A percentile compares a stretch with the other conserved stretches of the same genome.
Evolutionary conservation across 805 yeast genomes (phyloP).

Genomic region (Myxozyma vanderwaltii): DNA sequence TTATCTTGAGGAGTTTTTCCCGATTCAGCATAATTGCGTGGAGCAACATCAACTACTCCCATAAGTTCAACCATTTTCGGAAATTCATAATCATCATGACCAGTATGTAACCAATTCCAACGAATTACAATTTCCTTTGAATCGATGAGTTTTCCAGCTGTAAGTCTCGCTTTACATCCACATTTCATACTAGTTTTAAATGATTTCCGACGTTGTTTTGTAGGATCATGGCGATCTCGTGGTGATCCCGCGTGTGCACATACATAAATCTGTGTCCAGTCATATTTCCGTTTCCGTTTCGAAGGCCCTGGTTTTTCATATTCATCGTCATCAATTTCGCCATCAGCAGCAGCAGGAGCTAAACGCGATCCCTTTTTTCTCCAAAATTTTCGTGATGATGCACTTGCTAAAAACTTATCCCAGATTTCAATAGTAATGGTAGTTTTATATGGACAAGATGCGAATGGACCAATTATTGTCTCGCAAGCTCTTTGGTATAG

Average conservation of each 20-base stretch:
- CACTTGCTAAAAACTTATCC: slow-evolving; percentile 4
- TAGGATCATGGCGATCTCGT: slow-evolving; percentile 26
- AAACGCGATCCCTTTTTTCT: slow-evolving; percentile 11
- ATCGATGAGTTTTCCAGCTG: slow-evolving; percentile 3
- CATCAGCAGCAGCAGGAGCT: background rate
- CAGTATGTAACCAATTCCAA: slow-evolving; percentile 15
- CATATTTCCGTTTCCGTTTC: slow-evolving; percentile 46
- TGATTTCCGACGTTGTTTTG: slow-evolving; percentile 16
- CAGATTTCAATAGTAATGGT: slow-evolving; percentile 8
- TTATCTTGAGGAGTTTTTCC: background rate
- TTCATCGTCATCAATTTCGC: background rate
- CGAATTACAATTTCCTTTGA: slow-evolving; percentile 1
- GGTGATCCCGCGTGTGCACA: slow-evolving; percentile 20
- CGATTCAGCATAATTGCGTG: no score
- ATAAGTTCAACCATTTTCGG: background rate
- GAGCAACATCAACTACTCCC: background rate
- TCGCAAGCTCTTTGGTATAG: background rate
- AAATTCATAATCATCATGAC: slow-evolving; percentile 9
- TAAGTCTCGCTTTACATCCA: slow-evolving; percentile 18
- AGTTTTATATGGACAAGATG: slow-evolving; percentile 5
- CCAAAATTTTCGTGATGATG: slow-evolving; percentile 12
- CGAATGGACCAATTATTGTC: slow-evolving; percentile 12
- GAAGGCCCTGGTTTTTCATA: no score
- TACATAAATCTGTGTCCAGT: slow-evolving; percentile 36
- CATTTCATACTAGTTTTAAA: slow-evolving; percentile 15